These are phyloP conservation scores for Colletotrichum spinosum DNA, from an alignment of 2,329 filamentous ascomycete species.

Conservation along the genomic window DNA sequence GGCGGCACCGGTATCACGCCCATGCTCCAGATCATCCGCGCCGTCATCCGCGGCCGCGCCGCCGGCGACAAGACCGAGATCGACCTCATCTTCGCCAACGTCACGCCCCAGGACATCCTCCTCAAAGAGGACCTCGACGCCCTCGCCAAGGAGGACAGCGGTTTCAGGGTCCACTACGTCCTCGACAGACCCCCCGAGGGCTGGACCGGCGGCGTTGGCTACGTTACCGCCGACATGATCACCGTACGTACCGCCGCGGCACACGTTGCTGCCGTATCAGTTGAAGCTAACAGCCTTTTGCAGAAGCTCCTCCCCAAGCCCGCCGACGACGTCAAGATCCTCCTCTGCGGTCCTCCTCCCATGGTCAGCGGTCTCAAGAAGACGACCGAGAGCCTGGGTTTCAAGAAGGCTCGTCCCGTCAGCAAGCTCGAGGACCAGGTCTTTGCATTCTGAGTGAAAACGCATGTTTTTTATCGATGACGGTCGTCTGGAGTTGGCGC, in stretches of 20 bases:
- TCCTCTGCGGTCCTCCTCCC: constrained; percentile 94
- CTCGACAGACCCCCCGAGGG: constrained; percentile 93
- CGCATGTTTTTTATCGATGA: background rate
- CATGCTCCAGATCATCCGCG: constrained; percentile 96
- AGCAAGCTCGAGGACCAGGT: constrained; percentile 99
- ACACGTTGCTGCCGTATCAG: constrained; percentile 40
- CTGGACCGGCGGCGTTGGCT: constrained; percentile 94
- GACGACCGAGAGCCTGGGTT: constrained; percentile 87
- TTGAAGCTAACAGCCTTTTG: constrained; percentile 39
- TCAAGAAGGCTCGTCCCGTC: constrained; percentile 90
- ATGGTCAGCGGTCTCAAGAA: constrained; percentile 99
- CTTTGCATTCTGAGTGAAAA: constrained; percentile 78
- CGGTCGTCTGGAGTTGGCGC: no score
- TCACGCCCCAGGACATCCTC: constrained; percentile 91
- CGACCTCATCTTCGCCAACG: constrained; percentile 97
- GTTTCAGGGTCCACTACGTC: constrained; percentile 92
- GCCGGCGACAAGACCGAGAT: constrained; percentile 88
- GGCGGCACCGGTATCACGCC: constrained; percentile 98
- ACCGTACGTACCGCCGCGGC: constrained; percentile 65
- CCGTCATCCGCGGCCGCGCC: constrained; percentile 84
- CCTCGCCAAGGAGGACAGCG: constrained; percentile 79
- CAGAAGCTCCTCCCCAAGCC: constrained; percentile 85
- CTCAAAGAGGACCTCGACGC: constrained; percentile 91
- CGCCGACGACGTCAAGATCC: constrained; percentile 88
- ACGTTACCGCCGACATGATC: constrained; percentile 96